Evolutionary conservation across 495 filamentous ascomycete genomes (phyloP), one percentile per base, ranked within the genome.

Genomic region (Oleoguttula mirabilis): DNA sequence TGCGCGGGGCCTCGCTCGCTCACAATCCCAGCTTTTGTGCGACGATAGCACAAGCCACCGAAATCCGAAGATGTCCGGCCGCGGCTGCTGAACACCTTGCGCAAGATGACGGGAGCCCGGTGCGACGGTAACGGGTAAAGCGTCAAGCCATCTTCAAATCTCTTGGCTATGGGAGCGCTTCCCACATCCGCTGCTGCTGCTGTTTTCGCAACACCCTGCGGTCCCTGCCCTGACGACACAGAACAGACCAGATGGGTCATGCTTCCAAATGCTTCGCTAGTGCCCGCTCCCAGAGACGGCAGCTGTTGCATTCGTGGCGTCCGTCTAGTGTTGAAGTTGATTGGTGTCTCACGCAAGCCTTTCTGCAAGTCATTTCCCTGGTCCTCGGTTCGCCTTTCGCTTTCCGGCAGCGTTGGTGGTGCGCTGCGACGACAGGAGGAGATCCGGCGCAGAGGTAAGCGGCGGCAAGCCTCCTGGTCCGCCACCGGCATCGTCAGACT

Each of bases 401-500:
- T 39, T 45, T n/a, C 47, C 47, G n/a, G 27, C 22, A n/a, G n/a
- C n/a, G 23, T 15, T 17, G 1, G 34, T 21, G 21, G 41, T 19
- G 28, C 32, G 38, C 21, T 39, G 30, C 10, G 20, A 20, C 10
- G 30, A 25, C 20, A 43, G 21, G 8, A 43, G 22, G 14, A 31
- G 8, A 21, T 43, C 39, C 12, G 28, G 30, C 32, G 35, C 43
- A 15, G 22, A 25, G 15, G 36, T 11, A 12, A 36, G 14, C 11
- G 10, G n/a, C 15, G 8, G 19, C 22, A 7, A 8, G 1, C 36
- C 30, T 10, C 21, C 45, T 11, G 14, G 12, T 4, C 30, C 45
- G 7, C 38, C 10, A 7, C 48, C 48, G 7, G 32, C 34, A 20
- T 65, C 62, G 30, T 65, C 62, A 36, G 53, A 51, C 50, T 58